Conservation (phyloP, 75 land plant genomes). For the Pinus tabuliformis region DNA sequence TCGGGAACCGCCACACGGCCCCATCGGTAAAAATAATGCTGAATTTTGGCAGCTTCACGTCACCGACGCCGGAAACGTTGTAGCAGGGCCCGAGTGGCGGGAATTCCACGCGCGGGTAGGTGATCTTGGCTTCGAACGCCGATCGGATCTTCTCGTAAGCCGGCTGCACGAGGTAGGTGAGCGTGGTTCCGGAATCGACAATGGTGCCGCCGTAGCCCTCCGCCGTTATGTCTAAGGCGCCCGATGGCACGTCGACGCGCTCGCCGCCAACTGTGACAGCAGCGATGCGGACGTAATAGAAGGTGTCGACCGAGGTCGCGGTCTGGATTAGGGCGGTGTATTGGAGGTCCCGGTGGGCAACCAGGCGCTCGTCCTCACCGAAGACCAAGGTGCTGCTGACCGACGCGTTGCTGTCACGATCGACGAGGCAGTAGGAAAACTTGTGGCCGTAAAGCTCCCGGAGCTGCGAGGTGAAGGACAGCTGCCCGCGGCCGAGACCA, state of each 20-base stretch:
- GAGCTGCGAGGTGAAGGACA: constrained; percentile 88
- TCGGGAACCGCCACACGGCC: constrained; percentile 65
- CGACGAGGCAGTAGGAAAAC: constrained; percentile 93
- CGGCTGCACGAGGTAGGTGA: constrained; percentile 70
- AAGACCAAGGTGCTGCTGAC: constrained; percentile 74
- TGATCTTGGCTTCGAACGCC: constrained; percentile 50
- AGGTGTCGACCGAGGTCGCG: constrained; percentile 59
- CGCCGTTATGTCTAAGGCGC: constrained; percentile 29
- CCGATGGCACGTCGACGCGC: constrained; percentile 39
- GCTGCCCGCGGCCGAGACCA: constrained; percentile 84
- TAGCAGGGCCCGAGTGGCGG: constrained; percentile 62
- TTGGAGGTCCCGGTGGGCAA: constrained; percentile 42
- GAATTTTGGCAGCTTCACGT: constrained; percentile 58
- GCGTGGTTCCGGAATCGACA: constrained; percentile 90
- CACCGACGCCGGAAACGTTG: constrained; percentile 61
- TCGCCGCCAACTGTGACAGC: constrained; percentile 59
- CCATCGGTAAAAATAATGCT: constrained; percentile 59
- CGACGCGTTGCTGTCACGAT: constrained; percentile 54
- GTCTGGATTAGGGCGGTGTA: constrained; percentile 57
- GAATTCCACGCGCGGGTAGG: constrained; percentile 32
- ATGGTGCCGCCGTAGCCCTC: constrained; percentile 74
- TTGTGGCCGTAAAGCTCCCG: constrained; percentile 48
- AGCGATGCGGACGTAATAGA: constrained; percentile 71
- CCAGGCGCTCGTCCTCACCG: constrained; percentile 60
- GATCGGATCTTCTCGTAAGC: constrained; percentile 57